Evolutionary conservation across 2,329 filamentous ascomycete species (phyloP).

Genomic region (Colletotrichum sp.): DNA sequence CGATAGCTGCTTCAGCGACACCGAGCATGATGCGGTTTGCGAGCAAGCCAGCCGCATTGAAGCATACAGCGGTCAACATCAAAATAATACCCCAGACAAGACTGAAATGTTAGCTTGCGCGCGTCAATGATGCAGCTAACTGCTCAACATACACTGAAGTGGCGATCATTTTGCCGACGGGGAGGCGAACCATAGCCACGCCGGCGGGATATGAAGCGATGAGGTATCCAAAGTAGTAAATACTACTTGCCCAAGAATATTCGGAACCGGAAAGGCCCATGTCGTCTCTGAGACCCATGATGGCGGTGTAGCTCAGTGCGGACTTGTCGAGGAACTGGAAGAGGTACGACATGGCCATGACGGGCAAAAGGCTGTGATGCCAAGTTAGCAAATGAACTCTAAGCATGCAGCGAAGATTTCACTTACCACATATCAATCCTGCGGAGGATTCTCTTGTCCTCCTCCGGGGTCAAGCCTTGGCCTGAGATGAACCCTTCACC

Average conservation of each 20-base stretch:
- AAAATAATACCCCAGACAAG: constrained; percentile 26
- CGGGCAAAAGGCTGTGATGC: constrained; percentile 50
- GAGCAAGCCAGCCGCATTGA: constrained; percentile 30
- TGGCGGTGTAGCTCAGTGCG: constrained; percentile 42
- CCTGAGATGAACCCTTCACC: neutral
- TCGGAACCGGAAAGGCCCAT: constrained; percentile 51
- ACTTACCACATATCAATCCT: constrained; percentile 46
- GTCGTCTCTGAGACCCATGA: constrained; percentile 48
- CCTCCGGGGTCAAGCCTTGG: neutral
- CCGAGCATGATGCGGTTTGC: constrained; percentile 37
- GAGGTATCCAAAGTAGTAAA: constrained; percentile 59
- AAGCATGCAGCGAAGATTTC: no score
- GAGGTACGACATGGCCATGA: constrained; percentile 38
- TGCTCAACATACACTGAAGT: neutral
- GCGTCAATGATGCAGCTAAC: neutral
- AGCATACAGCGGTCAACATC: constrained; percentile 28
- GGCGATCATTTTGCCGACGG: constrained; percentile 30
- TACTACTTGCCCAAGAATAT: constrained; percentile 54
- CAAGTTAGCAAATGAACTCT: no score
- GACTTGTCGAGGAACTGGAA: constrained; percentile 12
- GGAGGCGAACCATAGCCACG: constrained; percentile 52
- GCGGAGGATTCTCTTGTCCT: neutral
- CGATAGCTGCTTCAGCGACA: constrained; percentile 32
- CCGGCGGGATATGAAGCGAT: constrained; percentile 29
- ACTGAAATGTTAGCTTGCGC: neutral